Conservation (phyloP, 2,329 filamentous ascomycete genomes). For the Diplodia mutila region DNA sequence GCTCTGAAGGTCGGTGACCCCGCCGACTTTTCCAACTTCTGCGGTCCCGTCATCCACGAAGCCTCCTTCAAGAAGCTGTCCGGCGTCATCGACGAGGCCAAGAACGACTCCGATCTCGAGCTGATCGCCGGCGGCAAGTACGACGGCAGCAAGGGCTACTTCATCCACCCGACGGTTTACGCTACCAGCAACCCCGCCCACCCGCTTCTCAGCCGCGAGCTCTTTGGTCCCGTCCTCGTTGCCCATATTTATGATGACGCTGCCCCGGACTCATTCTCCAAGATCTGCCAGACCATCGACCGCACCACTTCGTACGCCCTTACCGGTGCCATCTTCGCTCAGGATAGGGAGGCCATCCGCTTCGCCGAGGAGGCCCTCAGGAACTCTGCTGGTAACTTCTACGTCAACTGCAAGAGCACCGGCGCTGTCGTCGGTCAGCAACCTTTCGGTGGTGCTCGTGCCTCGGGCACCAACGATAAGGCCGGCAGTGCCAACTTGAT, state of each 20-base stretch:
- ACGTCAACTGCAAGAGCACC: conserved; percentile 79
- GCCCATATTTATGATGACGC: conserved; percentile 79
- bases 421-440: conserved; percentile 56
- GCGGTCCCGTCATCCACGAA: conserved; percentile 85
- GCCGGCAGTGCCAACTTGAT: conserved; percentile 58
- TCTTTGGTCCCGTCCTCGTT: conserved; percentile 79
- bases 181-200: conserved; percentile 73
- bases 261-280: conserved; percentile 58
- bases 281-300: conserved; percentile 68
- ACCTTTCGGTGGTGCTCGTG: conserved; percentile 58
- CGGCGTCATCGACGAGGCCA: conserved; percentile 77
- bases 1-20: conserved; percentile 73
- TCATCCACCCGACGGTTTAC: conserved; percentile 83
- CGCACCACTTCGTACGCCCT: conserved; percentile 75
- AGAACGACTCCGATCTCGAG: conserved; percentile 72
- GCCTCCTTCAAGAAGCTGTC: conserved; percentile 80
- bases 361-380: conserved; percentile 72
- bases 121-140: conserved; percentile 76
- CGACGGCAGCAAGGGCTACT: conserved; percentile 79
- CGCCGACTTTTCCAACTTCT: conserved; percentile 74
- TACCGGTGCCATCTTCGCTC: conserved; percentile 75
- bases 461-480: conserved; percentile 62
- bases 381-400: conserved; percentile 80
- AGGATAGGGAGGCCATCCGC: conserved; percentile 67
- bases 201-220: conserved; percentile 73